Evolutionary conservation across 768 basidiomycete species (phyloP).

Genomic region (Hysterangium stoloniferum): DNA sequence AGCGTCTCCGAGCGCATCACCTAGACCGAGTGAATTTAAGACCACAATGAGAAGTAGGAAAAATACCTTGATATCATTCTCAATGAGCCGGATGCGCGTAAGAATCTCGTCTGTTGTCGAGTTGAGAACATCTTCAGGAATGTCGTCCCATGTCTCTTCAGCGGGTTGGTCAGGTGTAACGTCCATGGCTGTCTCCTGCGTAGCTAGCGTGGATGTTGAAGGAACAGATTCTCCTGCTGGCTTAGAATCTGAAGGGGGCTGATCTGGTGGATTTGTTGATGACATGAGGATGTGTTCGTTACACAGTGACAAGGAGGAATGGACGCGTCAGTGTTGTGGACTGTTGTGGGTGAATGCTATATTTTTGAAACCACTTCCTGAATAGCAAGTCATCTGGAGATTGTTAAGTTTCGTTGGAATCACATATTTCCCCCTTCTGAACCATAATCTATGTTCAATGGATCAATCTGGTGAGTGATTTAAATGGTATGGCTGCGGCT

Average conservation of each 20-base stretch:
- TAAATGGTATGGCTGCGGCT: background rate
- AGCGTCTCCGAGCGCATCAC: slow-evolving; percentile 95
- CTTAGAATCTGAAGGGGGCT: slow-evolving; percentile 3
- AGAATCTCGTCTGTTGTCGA: slow-evolving; percentile 80
- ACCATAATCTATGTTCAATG: background rate
- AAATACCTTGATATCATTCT: slow-evolving; percentile 90
- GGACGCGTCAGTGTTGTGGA: slow-evolving; percentile 8
- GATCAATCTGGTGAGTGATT: background rate
- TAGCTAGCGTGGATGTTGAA: background rate
- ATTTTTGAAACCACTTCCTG: background rate
- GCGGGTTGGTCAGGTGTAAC: slow-evolving; percentile 59
- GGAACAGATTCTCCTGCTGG: background rate
- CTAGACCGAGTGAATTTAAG: slow-evolving; percentile 32
- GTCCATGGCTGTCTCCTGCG: slow-evolving; percentile 46
- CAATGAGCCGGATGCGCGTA: slow-evolving; percentile 86
- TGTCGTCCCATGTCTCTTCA: slow-evolving; percentile 85
- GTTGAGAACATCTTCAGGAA: slow-evolving; percentile 79
- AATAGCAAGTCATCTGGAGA: background rate
- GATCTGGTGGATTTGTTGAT: slow-evolving; percentile 7
- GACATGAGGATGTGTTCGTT: slow-evolving; percentile 1
- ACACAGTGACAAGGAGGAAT: background rate
- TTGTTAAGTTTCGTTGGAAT: background rate
- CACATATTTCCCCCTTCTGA: background rate
- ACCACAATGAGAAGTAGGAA: background rate
- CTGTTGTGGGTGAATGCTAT: background rate